Evolutionary conservation across 352 stramenopile genomes (phyloP).

Genomic region (Poterioochromonas sp.): DNA sequence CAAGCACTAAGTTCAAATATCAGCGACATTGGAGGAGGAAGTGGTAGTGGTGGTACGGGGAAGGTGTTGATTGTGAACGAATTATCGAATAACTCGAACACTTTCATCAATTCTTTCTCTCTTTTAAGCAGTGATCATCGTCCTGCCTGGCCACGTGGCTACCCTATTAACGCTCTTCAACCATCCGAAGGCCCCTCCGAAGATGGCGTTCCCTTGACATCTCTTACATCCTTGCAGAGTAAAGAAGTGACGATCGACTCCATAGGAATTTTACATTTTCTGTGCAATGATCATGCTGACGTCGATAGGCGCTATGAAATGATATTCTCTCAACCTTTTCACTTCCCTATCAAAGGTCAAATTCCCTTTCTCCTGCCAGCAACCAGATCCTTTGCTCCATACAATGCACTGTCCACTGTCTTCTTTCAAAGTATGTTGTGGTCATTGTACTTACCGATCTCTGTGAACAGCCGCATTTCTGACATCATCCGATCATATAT

Average conservation of each 20-base stretch:
- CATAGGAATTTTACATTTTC: constrained; percentile 46
- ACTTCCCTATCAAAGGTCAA: constrained; percentile 38
- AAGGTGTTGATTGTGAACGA: no score
- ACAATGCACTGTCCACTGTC: constrained; percentile 47
- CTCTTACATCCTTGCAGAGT: background rate
- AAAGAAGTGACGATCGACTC: background rate
- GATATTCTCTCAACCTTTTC: constrained; percentile 39
- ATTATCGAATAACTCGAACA: no score
- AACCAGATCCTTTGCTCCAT: constrained; percentile 36
- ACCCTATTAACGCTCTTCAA: constrained; percentile 45
- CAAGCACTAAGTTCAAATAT: no score
- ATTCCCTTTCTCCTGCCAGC: no score
- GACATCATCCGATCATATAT: constrained; percentile 53
- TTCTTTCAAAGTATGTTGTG: constrained; percentile 44
- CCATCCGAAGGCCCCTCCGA: no score
- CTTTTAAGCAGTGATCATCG: no score
- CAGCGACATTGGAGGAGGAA: no score
- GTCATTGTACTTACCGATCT: constrained; percentile 45
- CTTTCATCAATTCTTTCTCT: no score
- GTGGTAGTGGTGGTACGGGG: no score
- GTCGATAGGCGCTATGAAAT: constrained; percentile 49
- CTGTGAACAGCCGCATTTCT: constrained; percentile 45
- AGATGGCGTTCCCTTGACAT: no score
- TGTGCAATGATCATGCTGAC: constrained; percentile 47
- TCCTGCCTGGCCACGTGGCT: constrained; percentile 51